These are phyloP conservation scores for Lactifluus pinguis DNA, from an alignment of 768 basidiomycete genomes.

Conservation along the genomic window DNA sequence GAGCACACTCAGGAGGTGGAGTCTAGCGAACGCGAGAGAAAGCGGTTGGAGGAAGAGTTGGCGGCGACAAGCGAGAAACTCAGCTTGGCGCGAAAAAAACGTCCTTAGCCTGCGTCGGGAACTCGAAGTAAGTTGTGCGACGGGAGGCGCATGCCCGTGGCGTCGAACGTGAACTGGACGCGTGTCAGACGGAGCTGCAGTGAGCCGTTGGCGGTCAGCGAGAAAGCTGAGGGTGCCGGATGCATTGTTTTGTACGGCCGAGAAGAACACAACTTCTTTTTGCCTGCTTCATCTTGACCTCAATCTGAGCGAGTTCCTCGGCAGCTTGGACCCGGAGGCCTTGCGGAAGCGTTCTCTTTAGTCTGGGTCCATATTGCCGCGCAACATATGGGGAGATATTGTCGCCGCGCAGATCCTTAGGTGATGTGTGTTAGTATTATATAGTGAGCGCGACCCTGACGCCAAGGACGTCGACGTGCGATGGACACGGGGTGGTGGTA, in stretches of 20 bases:
- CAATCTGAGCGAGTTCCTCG: conserved; percentile 56
- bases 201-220: conserved; percentile 75
- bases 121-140: neutral
- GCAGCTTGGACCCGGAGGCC: conserved; percentile 53
- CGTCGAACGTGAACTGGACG: neutral
- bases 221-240: conserved; percentile 80
- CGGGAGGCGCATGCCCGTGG: neutral
- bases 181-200: neutral
- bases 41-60: neutral
- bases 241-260: conserved; percentile 78
- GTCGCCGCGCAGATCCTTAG: conserved; percentile 51
- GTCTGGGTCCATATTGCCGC: conserved; percentile 49
- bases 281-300: conserved; percentile 88
- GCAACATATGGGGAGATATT: conserved; percentile 90
- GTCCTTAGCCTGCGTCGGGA: neutral
- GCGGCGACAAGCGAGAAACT: neutral
- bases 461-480: no score
- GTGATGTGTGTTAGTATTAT: no score
- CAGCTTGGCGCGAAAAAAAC: neutral
- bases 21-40: neutral
- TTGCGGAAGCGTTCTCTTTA: conserved; percentile 45
- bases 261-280: conserved; percentile 88
- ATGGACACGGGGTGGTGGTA: no score
- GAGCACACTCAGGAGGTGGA: neutral
- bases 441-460: no score